phyloP scores from a whole-genome alignment of 2,329 filamentous ascomycete genomes.

The Pseudocercospora fijiensis region DNA sequence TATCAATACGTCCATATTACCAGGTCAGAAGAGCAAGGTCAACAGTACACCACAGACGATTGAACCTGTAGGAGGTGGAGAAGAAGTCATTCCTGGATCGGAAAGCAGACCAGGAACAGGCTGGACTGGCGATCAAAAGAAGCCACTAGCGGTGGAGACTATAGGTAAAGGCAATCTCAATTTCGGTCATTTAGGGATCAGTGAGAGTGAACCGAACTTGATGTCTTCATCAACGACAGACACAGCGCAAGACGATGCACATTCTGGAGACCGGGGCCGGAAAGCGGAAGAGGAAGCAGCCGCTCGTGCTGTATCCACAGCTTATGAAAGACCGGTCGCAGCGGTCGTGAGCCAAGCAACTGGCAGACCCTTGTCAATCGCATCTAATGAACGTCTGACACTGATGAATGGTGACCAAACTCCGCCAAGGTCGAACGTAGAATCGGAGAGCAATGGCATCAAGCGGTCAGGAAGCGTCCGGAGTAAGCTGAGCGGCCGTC shows the following conservation, averaged over 20 bases:
- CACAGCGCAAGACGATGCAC: slow-evolving; percentile 10
- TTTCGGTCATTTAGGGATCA: slow-evolving; percentile 81
- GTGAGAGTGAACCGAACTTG: slow-evolving; percentile 57
- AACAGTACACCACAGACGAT: slow-evolving; percentile 25
- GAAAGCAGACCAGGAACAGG: slow-evolving; percentile 36
- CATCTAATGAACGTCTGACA: slow-evolving; percentile 39
- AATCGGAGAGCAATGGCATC: slow-evolving; percentile 52
- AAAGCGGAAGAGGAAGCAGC: slow-evolving; percentile 60
- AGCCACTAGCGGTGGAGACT: slow-evolving; percentile 77
- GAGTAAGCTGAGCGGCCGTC: slow-evolving; percentile 53
- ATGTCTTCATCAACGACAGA: slow-evolving; percentile 55
- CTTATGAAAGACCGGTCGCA: slow-evolving; percentile 51
- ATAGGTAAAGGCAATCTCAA: slow-evolving; percentile 86
- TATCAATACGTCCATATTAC: slow-evolving; percentile 62
- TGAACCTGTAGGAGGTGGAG: slow-evolving; percentile 34
- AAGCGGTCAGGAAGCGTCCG: slow-evolving; percentile 55
- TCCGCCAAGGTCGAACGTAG: slow-evolving; percentile 62
- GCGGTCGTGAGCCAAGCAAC: slow-evolving; percentile 36
- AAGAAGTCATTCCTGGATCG: slow-evolving; percentile 44
- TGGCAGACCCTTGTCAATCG: slow-evolving; percentile 43
- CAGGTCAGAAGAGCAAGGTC: slow-evolving; percentile 51
- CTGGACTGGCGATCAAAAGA: slow-evolving; percentile 55
- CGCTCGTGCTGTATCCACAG: slow-evolving; percentile 60
- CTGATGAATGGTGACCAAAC: slow-evolving; percentile 59
- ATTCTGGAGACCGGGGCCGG: slow-evolving; percentile 52